Evolutionary conservation across 805 yeast genomes (phyloP).

Genomic region (Isabelozyma pseudorhagii): DNA sequence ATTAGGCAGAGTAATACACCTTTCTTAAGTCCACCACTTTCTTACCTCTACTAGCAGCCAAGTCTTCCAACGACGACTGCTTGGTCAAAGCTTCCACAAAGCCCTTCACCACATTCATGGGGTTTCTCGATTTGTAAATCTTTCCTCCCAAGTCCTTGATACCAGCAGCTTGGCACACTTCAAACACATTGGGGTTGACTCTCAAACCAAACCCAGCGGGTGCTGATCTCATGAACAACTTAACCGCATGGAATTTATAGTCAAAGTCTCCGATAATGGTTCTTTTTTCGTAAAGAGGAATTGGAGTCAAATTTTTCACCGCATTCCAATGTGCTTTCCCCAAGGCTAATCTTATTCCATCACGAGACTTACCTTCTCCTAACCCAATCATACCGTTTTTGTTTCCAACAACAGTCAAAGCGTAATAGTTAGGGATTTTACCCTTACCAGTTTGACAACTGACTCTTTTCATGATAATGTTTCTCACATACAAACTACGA

Average conservation of each 20-base stretch:
- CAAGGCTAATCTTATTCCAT: slow-evolving; percentile 70
- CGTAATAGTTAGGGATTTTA: slow-evolving; percentile 77
- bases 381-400: slow-evolving; percentile 90
- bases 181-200: slow-evolving; percentile 85
- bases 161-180: slow-evolving; percentile 90
- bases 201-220: slow-evolving; percentile 93
- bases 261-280: slow-evolving; percentile 84
- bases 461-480: slow-evolving; percentile 73
- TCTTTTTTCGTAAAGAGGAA: slow-evolving; percentile 88
- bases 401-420: slow-evolving; percentile 88
- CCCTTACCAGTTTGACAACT: slow-evolving; percentile 92
- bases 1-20: slow-evolving; percentile 65
- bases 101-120: slow-evolving; percentile 91
- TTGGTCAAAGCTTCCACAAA: slow-evolving; percentile 78
- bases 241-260: slow-evolving; percentile 82
- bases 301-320: slow-evolving; percentile 72
- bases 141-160: slow-evolving; percentile 91
- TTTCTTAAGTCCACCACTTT: slow-evolving; percentile 90
- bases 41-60: slow-evolving; percentile 91
- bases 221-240: slow-evolving; percentile 76
- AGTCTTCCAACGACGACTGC: slow-evolving; percentile 80
- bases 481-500: slow-evolving; percentile 57
- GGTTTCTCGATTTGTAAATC: slow-evolving; percentile 87
- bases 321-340: slow-evolving; percentile 92
- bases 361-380: slow-evolving; percentile 91